Evolutionary conservation across 768 basidiomycete species (phyloP), one percentile per base, ranked within the genome.

Genomic region (Kondoa malvinella): DNA sequence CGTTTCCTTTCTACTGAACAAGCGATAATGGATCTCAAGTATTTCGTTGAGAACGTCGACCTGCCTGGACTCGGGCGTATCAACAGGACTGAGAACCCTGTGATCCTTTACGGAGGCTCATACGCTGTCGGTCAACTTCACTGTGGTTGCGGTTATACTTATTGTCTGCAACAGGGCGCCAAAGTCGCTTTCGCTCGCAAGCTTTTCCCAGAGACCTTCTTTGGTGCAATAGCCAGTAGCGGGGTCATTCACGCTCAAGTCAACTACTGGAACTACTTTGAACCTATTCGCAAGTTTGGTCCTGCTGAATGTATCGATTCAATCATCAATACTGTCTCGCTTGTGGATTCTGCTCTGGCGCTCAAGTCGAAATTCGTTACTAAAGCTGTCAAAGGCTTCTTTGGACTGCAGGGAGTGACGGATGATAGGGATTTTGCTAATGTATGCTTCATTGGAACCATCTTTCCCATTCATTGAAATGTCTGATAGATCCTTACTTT

Each of bases 1-100:
- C 89, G 88, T 26, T 97, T 87, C 83, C 81, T 99, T 64, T 87
- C 86, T 73, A 96, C 96, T 67, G 87, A 82, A 16, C 92, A 96
- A 75, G 81, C 92, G 1, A 83, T 88, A 1, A 87, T 88, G 3
- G 94, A 99, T 78, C 90, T 89, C 40, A 92, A 91, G 2, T 83
- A 87, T 77, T 95, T 99, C 75, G 90, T 95, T 83, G 79, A 82
- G 4, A 83, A 86, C 69, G 83, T 94, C 75, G 82, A 85, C 73
- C 86, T 92, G 3, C 76, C 76, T 4, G 87, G 84, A 0, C 83
- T 92, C 62, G 40, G 40, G 8, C 8, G 40, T 21, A 50, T 50
- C 40, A 50, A 50, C 21, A 8, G 21, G 40, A 50, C 12, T n/a
- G n/a, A n/a, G 12, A 50, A 50, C 21, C 40, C 40, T 50, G 40